Conservation (phyloP, 768 basidiomycete species). For the Gloeostereum incarnatum region DNA sequence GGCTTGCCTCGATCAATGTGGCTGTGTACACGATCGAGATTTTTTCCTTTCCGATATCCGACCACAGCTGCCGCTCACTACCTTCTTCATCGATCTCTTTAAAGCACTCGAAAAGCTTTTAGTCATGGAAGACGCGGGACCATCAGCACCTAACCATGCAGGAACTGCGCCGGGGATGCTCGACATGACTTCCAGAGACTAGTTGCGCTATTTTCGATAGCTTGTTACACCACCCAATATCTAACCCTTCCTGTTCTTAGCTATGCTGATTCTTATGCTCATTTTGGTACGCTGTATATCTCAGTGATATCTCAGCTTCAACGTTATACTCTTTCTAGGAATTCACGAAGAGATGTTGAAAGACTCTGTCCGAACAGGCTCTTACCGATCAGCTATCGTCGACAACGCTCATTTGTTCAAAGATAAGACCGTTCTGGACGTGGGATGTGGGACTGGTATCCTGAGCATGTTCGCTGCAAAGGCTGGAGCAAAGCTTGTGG, state of each 20-base stretch:
- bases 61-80: too few relatives aligned
- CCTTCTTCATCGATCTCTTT: too few relatives aligned
- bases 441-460: constrained; percentile 98
- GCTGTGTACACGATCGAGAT: too few relatives aligned
- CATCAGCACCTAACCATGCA: constrained; percentile 17
- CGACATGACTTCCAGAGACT: constrained; percentile 82
- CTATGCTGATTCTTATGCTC: constrained; percentile 94
- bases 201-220: constrained; percentile 47
- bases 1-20: too few relatives aligned
- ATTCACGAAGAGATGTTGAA: constrained; percentile 99
- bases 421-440: constrained; percentile 94
- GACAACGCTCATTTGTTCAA: constrained; percentile 95
- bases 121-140: constrained; percentile 17
- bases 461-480: constrained; percentile 97
- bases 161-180: constrained; percentile 12
- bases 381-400: constrained; percentile 91
- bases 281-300: constrained; percentile 65
- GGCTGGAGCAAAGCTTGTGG: constrained; percentile 89
- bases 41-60: too few relatives aligned
- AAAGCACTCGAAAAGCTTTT: neutral
- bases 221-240: constrained; percentile 16
- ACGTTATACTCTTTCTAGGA: constrained; percentile 34
- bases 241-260: constrained; percentile 36
- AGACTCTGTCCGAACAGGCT: constrained; percentile 89
- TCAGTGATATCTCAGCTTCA: constrained; percentile 5